Conservation (phyloP, 257 asterid species). For the Gardenia jasminoides region DNA sequence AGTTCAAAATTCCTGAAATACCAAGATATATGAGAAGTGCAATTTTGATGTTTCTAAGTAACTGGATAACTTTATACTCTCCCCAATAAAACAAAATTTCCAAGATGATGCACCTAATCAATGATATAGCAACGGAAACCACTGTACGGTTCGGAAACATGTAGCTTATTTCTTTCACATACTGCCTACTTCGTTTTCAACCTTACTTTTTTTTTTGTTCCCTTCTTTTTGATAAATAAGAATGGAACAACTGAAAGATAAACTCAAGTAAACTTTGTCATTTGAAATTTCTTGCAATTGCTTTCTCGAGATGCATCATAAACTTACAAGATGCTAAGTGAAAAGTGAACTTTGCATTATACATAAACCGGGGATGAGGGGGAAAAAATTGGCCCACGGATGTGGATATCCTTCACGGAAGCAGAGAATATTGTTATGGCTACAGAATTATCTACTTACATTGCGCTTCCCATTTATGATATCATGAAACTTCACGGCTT, state of each 20-base stretch:
- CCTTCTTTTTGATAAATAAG: neutral
- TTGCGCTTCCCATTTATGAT: neutral
- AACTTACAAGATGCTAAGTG: constrained; percentile 27
- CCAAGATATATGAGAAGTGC: neutral
- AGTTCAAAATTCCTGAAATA: neutral
- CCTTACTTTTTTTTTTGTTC: neutral
- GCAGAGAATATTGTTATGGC: neutral
- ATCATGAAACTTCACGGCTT: neutral
- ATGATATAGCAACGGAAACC: neutral
- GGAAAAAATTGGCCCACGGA: neutral
- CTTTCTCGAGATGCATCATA: neutral
- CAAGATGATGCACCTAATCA: neutral
- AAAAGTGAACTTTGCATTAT: constrained; percentile 18
- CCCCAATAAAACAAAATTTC: neutral
- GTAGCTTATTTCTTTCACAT: neutral
- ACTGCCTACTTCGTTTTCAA: neutral
- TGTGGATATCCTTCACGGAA: neutral
- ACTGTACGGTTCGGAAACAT: neutral
- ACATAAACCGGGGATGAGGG: neutral
- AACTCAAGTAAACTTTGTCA: neutral
- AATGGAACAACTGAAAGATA: neutral
- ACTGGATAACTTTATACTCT: neutral
- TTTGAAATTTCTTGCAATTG: neutral
- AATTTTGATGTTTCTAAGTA: neutral
- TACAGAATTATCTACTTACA: neutral